These are phyloP conservation scores for Kalmusia sp. DNA, from an alignment of 2,329 filamentous ascomycete species.

Conservation along the genomic window DNA sequence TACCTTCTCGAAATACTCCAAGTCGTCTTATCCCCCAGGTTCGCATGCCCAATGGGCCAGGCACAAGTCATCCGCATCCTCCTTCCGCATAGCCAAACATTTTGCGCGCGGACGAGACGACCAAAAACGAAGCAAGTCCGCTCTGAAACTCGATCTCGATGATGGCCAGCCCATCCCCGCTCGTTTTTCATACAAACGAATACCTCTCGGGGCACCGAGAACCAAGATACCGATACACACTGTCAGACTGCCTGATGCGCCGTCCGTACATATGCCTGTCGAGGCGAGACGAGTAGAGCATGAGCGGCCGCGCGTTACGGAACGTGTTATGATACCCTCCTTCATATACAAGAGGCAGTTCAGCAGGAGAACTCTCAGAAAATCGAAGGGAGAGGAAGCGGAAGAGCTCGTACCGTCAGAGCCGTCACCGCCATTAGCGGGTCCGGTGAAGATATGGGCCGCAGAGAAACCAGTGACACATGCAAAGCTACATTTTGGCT, in stretches of 20 bases:
- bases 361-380: background rate
- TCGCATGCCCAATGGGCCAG: slow-evolving; percentile 1
- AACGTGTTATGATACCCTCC: background rate
- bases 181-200: background rate
- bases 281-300: background rate
- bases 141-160: background rate
- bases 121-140: background rate
- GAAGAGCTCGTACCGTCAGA: slow-evolving; percentile 22
- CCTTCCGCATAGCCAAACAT: slow-evolving; percentile 5
- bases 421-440: slow-evolving; percentile 7
- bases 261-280: background rate
- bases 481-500: slow-evolving; percentile 10
- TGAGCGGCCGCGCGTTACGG: background rate
- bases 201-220: background rate
- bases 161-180: background rate
- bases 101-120: background rate
- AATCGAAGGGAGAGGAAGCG: background rate
- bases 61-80: slow-evolving; percentile 3
- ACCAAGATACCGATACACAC: background rate
- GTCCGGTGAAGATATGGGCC: slow-evolving; percentile 2
- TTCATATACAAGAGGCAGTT: background rate
- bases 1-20: slow-evolving; percentile 5
- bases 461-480: slow-evolving; percentile 15
- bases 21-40: background rate
- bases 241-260: background rate